Conservation (phyloP, 2,329 filamentous ascomycete genomes). For the Aspergillus texensis region DNA sequence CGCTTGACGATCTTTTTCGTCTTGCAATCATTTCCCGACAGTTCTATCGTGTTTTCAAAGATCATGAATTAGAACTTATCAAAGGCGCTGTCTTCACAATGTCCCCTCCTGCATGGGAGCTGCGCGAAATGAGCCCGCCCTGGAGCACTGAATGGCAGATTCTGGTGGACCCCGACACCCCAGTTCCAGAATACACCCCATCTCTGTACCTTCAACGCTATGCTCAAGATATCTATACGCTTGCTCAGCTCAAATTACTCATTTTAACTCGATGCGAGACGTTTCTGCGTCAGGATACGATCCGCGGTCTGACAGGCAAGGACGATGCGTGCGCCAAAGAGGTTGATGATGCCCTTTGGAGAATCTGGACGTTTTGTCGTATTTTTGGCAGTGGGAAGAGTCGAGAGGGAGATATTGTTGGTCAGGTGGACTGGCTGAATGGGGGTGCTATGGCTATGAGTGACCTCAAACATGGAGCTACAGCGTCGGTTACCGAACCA, state of each 20-base stretch:
- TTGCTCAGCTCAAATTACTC: slow-evolving; percentile 58
- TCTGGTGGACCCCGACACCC: slow-evolving; percentile 48
- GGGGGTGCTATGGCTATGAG: slow-evolving; percentile 57
- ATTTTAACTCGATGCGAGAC: slow-evolving; percentile 59
- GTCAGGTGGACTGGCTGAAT: slow-evolving; percentile 65
- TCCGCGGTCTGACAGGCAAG: slow-evolving; percentile 54
- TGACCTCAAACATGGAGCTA: slow-evolving; percentile 41
- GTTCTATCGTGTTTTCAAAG: slow-evolving; percentile 62
- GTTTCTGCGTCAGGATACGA: slow-evolving; percentile 60
- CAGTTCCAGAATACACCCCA: slow-evolving; percentile 57
- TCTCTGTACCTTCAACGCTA: slow-evolving; percentile 55
- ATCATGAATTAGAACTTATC: slow-evolving; percentile 58
- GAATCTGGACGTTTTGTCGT: slow-evolving; percentile 67
- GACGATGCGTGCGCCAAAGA: slow-evolving; percentile 51
- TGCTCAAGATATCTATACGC: slow-evolving; percentile 55
- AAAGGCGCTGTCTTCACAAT: slow-evolving; percentile 54
- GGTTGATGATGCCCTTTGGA: slow-evolving; percentile 65
- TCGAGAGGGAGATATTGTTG: slow-evolving; percentile 61
- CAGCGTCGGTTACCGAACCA: slow-evolving; percentile 49
- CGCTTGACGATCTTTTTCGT: slow-evolving; percentile 58
- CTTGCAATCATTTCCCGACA: slow-evolving; percentile 57
- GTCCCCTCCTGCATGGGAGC: slow-evolving; percentile 63
- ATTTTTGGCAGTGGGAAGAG: slow-evolving; percentile 63
- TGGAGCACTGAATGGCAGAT: slow-evolving; percentile 46
- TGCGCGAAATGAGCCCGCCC: slow-evolving; percentile 60